Evolutionary conservation across 345 rosid species (phyloP), one percentile per base, ranked within the genome.

Genomic region (Eucalyptus microcorys): DNA sequence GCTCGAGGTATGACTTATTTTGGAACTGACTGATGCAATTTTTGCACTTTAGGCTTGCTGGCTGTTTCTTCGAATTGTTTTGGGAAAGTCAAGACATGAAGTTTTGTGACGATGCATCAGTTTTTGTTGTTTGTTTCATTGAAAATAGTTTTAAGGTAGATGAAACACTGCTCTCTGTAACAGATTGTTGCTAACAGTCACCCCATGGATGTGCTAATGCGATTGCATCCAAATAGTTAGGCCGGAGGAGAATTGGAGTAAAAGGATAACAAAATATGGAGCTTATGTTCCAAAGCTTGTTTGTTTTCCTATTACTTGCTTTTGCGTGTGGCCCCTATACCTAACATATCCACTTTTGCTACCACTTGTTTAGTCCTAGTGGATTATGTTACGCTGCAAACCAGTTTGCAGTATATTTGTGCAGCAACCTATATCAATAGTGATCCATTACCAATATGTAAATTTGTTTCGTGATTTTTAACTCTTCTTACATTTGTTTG

Each of bases 1-100:
- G 98, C 95, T 98, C 10, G 99, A 98, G 99, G 99, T 96, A 94
- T 85, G 88, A 49, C 87, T 85, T 49, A 37, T 50, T 86, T 86
- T 17, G 61, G 27, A 86, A 37, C 43, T 50, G 87, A n/a, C 59
- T 53, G 17, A n/a, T 40, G 55, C 45, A 22, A 86, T 52, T 86
- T 49, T 50, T 13, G 26, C 19, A 86, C 30, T 34, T 40, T 26
- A 34, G 37, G 61, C 61, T 86, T 49, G 34, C 71, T 52, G 47
- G 83, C 87, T 79, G 24, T 64, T 87, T 48, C 50, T 40, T 80
- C 4, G n/a, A n/a, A 21, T 88, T 79, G 40, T 66, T 21, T n/a
- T 52, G 40, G 47, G 47, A 21, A 76, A 40, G 47, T 76, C 84
- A 40, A 76, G 84, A 76, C 84, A 40, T 76, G 27, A 42, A 40